phyloP scores from a whole-genome alignment of 108 stramenopile genomes.

The Nitzschia putrida region DNA sequence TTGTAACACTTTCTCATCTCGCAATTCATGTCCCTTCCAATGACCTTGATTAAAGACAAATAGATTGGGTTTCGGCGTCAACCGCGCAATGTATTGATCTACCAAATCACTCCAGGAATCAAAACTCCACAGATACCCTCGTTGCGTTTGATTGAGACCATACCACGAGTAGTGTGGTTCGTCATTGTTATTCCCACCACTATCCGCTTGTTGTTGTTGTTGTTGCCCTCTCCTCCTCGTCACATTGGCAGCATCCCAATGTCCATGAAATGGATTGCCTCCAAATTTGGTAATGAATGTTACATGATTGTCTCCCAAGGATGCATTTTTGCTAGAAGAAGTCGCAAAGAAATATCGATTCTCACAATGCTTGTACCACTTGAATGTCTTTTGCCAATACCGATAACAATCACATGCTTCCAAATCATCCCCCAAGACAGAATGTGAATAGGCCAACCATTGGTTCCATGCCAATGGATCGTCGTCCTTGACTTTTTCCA shows the following conservation, averaged over 20 bases:
- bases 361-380: conserved; percentile 18
- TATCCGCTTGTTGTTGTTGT: background rate
- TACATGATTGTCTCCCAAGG: conserved; percentile 12
- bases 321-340: background rate
- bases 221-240: background rate
- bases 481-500: conserved; percentile 20
- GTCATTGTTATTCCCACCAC: background rate
- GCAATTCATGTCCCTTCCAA: conserved; percentile 25
- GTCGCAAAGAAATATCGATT: conserved; percentile 31
- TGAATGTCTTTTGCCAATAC: conserved; percentile 11
- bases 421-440: conserved; percentile 14
- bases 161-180: background rate
- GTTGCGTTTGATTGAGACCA: conserved; percentile 8
- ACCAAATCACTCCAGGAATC: conserved; percentile 22
- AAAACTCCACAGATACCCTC: conserved; percentile 1
- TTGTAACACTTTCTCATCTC: conserved; percentile 10
- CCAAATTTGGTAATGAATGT: conserved; percentile 30
- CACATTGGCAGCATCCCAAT: conserved; percentile 3
- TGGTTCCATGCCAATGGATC: conserved; percentile 34
- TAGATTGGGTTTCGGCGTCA: conserved; percentile 27
- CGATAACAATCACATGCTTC: conserved; percentile 48
- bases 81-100: conserved; percentile 18
- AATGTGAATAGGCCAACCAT: conserved; percentile 37
- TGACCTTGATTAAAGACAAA: conserved; percentile 37
- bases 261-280: conserved; percentile 23